Evolutionary conservation across 257 asterid species (phyloP), one percentile per base, ranked within the genome.

Genomic region (Solanum sejunctum): DNA sequence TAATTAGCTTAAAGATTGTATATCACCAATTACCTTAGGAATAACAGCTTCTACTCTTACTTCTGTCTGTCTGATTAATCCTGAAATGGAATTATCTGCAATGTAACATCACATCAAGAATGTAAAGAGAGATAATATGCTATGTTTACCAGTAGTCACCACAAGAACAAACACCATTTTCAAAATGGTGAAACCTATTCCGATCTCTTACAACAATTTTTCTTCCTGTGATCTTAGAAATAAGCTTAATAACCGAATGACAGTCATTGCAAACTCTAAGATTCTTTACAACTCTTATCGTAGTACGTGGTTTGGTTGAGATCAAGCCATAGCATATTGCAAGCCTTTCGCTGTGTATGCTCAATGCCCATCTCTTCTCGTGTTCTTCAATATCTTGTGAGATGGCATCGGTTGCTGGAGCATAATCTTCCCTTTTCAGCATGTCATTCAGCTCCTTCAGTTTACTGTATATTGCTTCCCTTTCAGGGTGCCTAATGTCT

Each of bases 131-230:
- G 7, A 77, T 15, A 78, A 26, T 8, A 51, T 78, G 64, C 0
- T 26, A 26, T 0, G 49, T 83, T 88, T 85, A 91, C 96, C 96
- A 92, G 71, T 87, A 91, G 85, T 90, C 96, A 70, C 89, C 91
- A 64, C 94, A 90, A 10, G 94, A 89, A 87, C 94, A 92, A 18
- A 87, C 84, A 58, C 96, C 96, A 83, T 87, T 86, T 64, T 90
- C 91, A 72, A 92, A 92, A 87, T 91, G 93, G 83, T 91, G 96
- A 88, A 93, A 93, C 90, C 93, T 87, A 67, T 87, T 91, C 57
- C 96, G 83, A 87, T 93, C 96, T 86, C 93, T 89, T 79, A 88
- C 83, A 69, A 91, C 85, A 77, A 93, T 70, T 80, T 51, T 88
- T 41, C 92, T 85, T 43, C 73, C 47, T 21, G 89, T 87, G 21